Evolutionary conservation across 2,329 filamentous ascomycete species (phyloP).

Genomic region (Chalaropsis thielavioides): DNA sequence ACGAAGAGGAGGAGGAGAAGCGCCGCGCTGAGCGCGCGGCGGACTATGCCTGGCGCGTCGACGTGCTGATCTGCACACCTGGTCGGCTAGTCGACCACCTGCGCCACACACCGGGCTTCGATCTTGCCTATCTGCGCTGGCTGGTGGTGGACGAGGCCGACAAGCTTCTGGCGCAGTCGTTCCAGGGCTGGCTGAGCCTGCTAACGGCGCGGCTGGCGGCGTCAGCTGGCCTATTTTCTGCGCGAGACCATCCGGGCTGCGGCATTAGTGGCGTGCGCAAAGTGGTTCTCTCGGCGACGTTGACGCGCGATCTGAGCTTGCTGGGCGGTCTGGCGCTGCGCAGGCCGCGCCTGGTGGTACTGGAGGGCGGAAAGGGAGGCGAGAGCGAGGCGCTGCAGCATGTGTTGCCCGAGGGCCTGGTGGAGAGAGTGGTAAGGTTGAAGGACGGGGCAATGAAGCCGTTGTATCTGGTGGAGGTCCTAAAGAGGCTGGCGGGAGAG

Average conservation of each 20-base stretch:
- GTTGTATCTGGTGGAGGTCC: constrained; percentile 53
- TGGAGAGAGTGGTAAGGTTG: constrained; percentile 21
- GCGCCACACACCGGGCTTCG: constrained; percentile 68
- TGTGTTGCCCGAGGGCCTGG: constrained; percentile 46
- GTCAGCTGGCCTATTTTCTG: constrained; percentile 8
- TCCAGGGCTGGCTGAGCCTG: constrained; percentile 74
- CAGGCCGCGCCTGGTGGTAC: constrained; percentile 60
- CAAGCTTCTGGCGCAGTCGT: constrained; percentile 77
- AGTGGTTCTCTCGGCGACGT: constrained; percentile 77
- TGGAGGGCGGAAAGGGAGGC: constrained; percentile 40
- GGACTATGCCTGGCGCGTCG: constrained; percentile 55
- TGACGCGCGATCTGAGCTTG: constrained; percentile 74
- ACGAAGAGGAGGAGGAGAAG: constrained; percentile 30
- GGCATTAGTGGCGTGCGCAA: constrained; percentile 50
- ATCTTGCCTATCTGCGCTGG: constrained; percentile 66
- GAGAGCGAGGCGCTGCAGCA: constrained; percentile 25
- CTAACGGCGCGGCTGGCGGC: constrained; percentile 45
- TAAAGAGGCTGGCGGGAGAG: constrained; percentile 23
- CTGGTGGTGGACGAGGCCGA: constrained; percentile 89
- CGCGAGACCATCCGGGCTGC: constrained; percentile 34
- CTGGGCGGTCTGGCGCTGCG: constrained; percentile 58
- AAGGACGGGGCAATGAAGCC: constrained; percentile 47
- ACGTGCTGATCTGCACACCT: constrained; percentile 82
- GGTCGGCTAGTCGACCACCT: constrained; percentile 87
- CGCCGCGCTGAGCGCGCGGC: constrained; percentile 48